Conservation (phyloP, 306 rosid species). For the cucumber (Cucumis sativus) region DNA sequence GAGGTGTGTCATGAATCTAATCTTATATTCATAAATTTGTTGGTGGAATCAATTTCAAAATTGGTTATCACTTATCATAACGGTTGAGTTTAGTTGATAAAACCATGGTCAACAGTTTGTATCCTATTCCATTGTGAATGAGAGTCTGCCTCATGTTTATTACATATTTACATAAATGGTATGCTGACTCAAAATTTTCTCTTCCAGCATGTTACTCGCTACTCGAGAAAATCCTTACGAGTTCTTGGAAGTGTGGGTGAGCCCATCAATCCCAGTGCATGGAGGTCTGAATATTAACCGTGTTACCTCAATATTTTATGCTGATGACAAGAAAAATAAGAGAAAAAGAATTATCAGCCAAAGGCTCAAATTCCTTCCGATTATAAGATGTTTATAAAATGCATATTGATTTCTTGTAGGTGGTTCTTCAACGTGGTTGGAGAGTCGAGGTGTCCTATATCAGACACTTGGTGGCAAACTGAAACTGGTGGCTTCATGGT, state of each 20-base stretch:
- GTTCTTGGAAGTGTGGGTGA: slow-evolving; percentile 96
- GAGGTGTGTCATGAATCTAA: slow-evolving; percentile 21
- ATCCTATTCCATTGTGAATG: background rate
- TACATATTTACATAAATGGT: background rate
- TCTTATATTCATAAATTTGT: background rate
- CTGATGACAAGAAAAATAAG: background rate
- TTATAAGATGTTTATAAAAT: background rate
- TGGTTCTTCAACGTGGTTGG: slow-evolving; percentile 94
- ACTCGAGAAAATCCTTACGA: slow-evolving; percentile 80
- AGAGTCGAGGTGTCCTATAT: slow-evolving; percentile 89
- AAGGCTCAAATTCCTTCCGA: background rate
- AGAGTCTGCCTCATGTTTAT: background rate
- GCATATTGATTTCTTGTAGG: slow-evolving; percentile 26
- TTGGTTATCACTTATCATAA: background rate
- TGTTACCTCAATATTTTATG: background rate
- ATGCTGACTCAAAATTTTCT: slow-evolving; percentile 6
- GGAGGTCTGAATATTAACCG: slow-evolving; percentile 46
- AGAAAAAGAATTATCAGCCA: background rate
- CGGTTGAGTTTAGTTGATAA: background rate
- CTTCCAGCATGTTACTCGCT: slow-evolving; percentile 73
- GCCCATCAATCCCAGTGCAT: slow-evolving; percentile 99
- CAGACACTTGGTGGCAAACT: slow-evolving; percentile 99
- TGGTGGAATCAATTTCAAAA: background rate
- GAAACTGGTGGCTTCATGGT: slow-evolving; percentile 99
- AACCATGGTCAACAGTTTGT: background rate